These are phyloP conservation scores for Gloeopeniophorella convolvens DNA, from an alignment of 768 basidiomycete genomes.

Conservation along the genomic window DNA sequence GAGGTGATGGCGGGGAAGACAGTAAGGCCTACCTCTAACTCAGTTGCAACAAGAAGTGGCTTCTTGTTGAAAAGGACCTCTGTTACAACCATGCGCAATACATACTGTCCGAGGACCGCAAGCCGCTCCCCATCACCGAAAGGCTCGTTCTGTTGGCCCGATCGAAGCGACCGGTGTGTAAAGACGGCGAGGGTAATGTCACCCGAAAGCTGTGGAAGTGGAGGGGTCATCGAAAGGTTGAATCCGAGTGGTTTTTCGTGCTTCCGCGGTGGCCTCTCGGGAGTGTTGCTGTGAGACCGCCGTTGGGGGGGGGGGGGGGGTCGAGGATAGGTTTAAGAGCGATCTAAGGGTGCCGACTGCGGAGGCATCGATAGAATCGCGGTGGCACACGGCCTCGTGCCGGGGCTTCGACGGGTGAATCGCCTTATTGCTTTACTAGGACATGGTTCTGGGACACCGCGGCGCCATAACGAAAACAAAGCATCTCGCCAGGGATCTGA, in stretches of 20 bases:
- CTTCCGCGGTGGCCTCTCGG: too few relatives aligned
- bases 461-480: too few relatives aligned
- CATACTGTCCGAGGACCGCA: conserved; percentile 42
- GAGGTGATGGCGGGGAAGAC: background rate
- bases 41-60: conserved; percentile 42
- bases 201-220: conserved; percentile 18
- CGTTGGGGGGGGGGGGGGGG: too few relatives aligned
- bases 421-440: too few relatives aligned
- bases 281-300: too few relatives aligned
- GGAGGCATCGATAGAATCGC: conserved; percentile 7
- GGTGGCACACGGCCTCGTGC: conserved; percentile 11
- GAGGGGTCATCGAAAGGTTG: conserved; percentile 6
- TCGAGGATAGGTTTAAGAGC: background rate
- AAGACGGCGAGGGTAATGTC: conserved; percentile 47
- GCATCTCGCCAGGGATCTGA: too few relatives aligned
- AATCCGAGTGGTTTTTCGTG: too few relatives aligned
- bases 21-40: conserved; percentile 43
- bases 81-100: conserved; percentile 43
- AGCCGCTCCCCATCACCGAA: conserved; percentile 55
- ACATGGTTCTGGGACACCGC: too few relatives aligned
- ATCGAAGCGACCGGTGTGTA: conserved; percentile 60
- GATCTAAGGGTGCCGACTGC: background rate
- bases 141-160: conserved; percentile 25
- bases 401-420: background rate
- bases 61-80: conserved; percentile 41